Evolutionary conservation across 495 filamentous ascomycete species (phyloP).

Genomic region (Trichoderma orchidacearum): DNA sequence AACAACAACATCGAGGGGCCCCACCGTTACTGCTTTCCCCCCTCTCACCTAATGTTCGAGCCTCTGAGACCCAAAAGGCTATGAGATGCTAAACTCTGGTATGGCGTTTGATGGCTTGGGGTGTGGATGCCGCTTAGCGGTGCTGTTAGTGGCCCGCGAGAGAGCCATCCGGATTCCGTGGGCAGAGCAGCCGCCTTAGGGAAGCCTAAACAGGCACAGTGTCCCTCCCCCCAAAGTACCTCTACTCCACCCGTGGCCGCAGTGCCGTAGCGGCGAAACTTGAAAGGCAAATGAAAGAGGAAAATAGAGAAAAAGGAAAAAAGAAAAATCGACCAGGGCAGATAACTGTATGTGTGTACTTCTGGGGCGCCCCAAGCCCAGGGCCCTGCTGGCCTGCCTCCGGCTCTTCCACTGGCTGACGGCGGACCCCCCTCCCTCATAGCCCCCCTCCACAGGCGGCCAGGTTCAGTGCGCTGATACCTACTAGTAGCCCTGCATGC

Average conservation of each 20-base stretch:
- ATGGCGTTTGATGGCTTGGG: neutral
- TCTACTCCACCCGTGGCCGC: neutral
- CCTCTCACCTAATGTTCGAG: neutral
- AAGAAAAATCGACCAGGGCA: neutral
- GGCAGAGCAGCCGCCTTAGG: neutral
- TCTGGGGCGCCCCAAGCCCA: too few species aligned
- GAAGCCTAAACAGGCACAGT: neutral
- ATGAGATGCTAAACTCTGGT: neutral
- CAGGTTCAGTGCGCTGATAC: neutral
- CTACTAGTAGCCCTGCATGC: too few species aligned
- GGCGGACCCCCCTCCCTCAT: neutral
- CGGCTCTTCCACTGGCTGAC: neutral
- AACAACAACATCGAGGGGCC: too few species aligned
- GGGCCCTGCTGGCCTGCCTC: neutral
- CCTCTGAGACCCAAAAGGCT: neutral
- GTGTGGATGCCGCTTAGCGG: neutral
- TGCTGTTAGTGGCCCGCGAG: neutral
- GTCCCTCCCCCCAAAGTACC: neutral
- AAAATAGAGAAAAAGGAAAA: neutral
- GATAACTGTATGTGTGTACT: neutral
- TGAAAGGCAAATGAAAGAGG: neutral
- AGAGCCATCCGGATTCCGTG: neutral
- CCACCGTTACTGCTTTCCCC: too few species aligned
- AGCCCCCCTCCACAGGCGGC: neutral
- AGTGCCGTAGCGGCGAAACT: neutral